phyloP scores from a whole-genome alignment of 139 green algal species.

The Asterochloris erici region DNA sequence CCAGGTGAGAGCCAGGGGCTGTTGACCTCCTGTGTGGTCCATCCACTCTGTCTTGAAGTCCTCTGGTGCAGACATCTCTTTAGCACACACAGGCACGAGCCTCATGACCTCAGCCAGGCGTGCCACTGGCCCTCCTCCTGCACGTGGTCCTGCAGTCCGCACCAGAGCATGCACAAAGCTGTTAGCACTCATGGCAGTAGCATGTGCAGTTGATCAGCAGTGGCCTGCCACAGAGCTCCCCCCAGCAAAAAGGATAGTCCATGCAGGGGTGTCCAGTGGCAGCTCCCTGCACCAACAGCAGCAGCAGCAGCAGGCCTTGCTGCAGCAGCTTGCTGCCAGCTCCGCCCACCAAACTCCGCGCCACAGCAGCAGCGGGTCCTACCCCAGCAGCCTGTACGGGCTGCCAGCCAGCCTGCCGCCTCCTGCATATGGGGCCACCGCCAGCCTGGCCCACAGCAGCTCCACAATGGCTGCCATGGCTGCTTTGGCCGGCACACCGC shows the following conservation, averaged over 20 bases:
- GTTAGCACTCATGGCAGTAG: too few species aligned
- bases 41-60: too few species aligned
- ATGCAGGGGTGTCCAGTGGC: background rate
- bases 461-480: too few species aligned
- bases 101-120: too few species aligned
- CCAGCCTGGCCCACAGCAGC: background rate
- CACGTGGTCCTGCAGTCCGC: too few species aligned
- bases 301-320: conserved; percentile 5
- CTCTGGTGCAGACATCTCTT: background rate
- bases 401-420: too few species aligned
- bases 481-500: background rate
- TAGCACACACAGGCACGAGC: background rate
- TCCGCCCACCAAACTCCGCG: background rate
- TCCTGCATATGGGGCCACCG: too few species aligned
- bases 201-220: too few species aligned
- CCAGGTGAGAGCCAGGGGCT: background rate
- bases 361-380: background rate
- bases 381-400: background rate
- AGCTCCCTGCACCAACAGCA: conserved; percentile 5
- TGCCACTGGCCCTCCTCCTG: too few species aligned
- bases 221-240: too few species aligned
- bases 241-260: too few species aligned
- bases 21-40: background rate
- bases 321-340: background rate
- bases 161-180: too few species aligned